Percentiles rank a stretch among this genome's conserved stretches.
phyloP scores from a whole-genome alignment of 768 basidiomycete species.

The Pulveroboletus sp. region DNA sequence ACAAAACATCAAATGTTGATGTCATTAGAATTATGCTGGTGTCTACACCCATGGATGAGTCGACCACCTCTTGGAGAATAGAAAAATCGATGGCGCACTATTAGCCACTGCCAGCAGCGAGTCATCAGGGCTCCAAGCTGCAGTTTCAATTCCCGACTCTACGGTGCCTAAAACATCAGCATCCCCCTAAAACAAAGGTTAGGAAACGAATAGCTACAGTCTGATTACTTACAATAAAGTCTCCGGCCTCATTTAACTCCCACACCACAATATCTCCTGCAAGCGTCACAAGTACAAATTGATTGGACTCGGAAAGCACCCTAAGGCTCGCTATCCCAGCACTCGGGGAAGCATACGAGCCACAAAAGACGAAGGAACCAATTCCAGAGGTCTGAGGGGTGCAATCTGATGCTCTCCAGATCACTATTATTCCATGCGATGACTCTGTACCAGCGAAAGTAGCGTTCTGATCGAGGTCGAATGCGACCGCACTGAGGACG shows the following conservation, averaged over 20 bases:
- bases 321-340: conserved; percentile 58
- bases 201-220: background rate
- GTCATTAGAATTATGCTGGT: conserved; percentile 86
- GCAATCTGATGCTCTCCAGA: conserved; percentile 44
- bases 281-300: conserved; percentile 60
- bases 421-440: conserved; percentile 50
- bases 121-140: conserved; percentile 91
- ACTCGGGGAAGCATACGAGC: conserved; percentile 16
- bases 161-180: conserved; percentile 82
- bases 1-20: conserved; percentile 80
- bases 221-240: conserved; percentile 37
- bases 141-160: conserved; percentile 77
- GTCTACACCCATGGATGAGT: conserved; percentile 43
- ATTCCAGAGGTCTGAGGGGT: conserved; percentile 8
- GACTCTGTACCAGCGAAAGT: conserved; percentile 60
- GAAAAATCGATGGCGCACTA: conserved; percentile 38
- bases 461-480: conserved; percentile 62
- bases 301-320: conserved; percentile 67
- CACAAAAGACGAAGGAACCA: conserved; percentile 19
- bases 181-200: conserved; percentile 17
- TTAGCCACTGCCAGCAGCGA: conserved; percentile 79
- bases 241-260: conserved; percentile 44
- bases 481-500: conserved; percentile 42
- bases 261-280: conserved; percentile 81
- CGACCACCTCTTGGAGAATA: background rate